Evolutionary conservation across 805 yeast genomes (phyloP), one percentile per base, ranked within the genome.

Genomic region (Komagataella kurtzmanii): DNA sequence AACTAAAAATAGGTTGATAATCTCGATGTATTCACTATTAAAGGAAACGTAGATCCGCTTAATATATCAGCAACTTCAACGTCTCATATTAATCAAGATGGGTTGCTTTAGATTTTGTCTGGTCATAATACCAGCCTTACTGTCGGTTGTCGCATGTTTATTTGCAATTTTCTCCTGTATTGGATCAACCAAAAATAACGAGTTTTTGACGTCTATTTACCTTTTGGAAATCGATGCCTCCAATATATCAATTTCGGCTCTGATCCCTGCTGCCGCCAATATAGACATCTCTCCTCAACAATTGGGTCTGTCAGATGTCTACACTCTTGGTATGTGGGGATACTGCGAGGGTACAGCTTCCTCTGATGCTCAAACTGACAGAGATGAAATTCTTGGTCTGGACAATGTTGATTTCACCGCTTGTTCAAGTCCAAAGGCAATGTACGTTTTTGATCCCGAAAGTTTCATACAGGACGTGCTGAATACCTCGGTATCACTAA

Each of bases 251-350:
- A 54, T 65, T 10, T 46, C 58, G 3, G 51, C 55, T n/a, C 51
- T 63, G 3, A 24, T 58, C 10, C 55, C 54, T 14, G 48, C 49
- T n/a, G 46, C 61, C 19, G 19, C 59, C 1, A 23, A 48, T 5
- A 36, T 49, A 30, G 43, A 44, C 46, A 47, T 54, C 7, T 45
- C 55, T 19, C 53, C 57, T 18, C 24, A 58, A n/a, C 59, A 55
- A 4, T 55, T 71, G 2, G 76, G 76, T 2, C 57, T 80, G 7
- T 62, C 76, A 3, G 74, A 73, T 46, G 67, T 75, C 24, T 77
- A 77, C 56, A 71, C 76, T 14, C 66, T 80, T 40, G 85, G 87
- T 44, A 65, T 79, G 57, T 82, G 84, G 77, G 83, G 84, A 21
- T 81, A 79, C 65, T 83, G 89, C 63, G 50, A 51, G 21, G 50